Base-by-base conservation (phyloP, 2,329 filamentous ascomycete genomes). In the Alternaria dauci region DNA sequence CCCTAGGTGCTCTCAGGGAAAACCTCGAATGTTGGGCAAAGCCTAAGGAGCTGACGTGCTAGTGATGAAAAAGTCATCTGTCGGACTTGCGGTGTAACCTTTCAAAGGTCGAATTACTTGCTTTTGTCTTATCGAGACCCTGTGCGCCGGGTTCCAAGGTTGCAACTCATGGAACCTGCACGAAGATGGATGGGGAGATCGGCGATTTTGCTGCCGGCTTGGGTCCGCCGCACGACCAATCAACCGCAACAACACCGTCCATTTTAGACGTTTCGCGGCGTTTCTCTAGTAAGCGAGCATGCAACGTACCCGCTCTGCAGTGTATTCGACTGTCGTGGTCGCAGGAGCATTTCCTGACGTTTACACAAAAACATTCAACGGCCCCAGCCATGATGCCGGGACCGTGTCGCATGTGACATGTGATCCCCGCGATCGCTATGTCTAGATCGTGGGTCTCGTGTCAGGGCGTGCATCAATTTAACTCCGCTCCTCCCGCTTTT, bases 371-470 rank as follows among this genome's bases (percentile, higher is more conserved):
- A 47, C 43, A 14, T 23, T 20, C 28, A 44, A 30, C 44, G 39
- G 47, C 50, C 41, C 51, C 52, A 42, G 26, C 51, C 52, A 42
- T 32, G 44, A 42, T 41, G 52, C 42, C 48, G 51, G 41, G 25
- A 43, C 41, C n/a, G 23, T 44, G 47, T 43, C 42, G 53, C 53
- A 59, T 57, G 53, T 61, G 56, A 58, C 65, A 66, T 58, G 62
- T 58, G 50, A 58, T 52, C 53, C 51, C 62, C 59, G 54, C 52
- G 32, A 57, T 60, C 53, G 57, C 52, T 46, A 36, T 57, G 59
- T 52, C 64, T 48, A 67, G 62, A 51, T 59, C 57, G 50, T 55
- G 56, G 52, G 66, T 59, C 62, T 56, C 54, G 58, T 66, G 63
- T 65, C 63, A 59, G 61, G 61, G 55, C 25, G 46, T 34, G 58